These are phyloP conservation scores for Fusarium paranaense DNA, from an alignment of 2,329 filamentous ascomycete genomes.

Conservation along the genomic window DNA sequence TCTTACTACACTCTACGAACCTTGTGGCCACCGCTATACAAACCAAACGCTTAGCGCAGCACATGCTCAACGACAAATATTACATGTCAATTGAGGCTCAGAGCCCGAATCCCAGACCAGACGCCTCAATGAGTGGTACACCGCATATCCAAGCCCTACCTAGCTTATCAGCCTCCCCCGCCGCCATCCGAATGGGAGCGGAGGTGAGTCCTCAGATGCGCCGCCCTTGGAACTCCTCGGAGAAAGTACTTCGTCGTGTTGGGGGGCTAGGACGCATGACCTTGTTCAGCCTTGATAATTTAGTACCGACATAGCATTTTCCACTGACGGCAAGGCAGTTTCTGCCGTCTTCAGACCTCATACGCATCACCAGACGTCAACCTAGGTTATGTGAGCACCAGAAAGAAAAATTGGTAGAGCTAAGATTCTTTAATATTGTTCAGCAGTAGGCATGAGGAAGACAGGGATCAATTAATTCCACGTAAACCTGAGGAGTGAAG, in stretches of 20 bases:
- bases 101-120: not conserved
- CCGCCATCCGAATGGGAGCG: not conserved
- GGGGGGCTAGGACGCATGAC: not conserved
- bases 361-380: too few species aligned
- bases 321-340: too few species aligned
- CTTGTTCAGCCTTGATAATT: not conserved
- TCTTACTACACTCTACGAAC: not conserved
- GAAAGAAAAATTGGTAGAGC: not conserved
- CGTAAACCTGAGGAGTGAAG: not conserved
- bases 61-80: not conserved
- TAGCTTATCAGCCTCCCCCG: not conserved
- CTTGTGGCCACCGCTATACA: not conserved
- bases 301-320: too few species aligned
- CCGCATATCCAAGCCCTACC: not conserved
- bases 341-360: too few species aligned
- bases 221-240: not conserved
- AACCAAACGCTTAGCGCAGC: not conserved
- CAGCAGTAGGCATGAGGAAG: not conserved
- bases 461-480: not conserved
- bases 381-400: not conserved
- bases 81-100: not conserved
- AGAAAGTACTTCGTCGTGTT: not conserved
- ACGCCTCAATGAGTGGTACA: not conserved
- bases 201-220: not conserved
- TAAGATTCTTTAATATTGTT: not conserved